Conservation (phyloP, 116 monocot genomes). For the Phalaenopsis hybrid region DNA sequence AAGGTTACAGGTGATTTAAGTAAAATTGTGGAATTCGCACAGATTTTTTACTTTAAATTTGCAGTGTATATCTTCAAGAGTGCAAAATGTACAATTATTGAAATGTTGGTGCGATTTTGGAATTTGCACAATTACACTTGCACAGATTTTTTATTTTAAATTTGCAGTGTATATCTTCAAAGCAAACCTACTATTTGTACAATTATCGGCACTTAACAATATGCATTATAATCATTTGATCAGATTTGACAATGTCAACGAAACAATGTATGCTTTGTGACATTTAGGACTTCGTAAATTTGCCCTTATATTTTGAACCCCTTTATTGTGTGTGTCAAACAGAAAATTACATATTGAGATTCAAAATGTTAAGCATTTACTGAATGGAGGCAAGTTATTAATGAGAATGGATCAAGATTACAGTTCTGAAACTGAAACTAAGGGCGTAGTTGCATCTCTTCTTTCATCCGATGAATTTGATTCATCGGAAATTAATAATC, state of each 20-base stretch:
- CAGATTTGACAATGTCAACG: conserved; percentile 87
- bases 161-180: too few species aligned
- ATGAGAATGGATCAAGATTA: conserved; percentile 36
- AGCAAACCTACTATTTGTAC: conserved; percentile 55
- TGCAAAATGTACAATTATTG: neutral
- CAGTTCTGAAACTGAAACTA: conserved; percentile 91
- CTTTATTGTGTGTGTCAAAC: conserved; percentile 14
- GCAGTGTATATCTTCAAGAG: neutral
- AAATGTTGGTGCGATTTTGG: too few species aligned
- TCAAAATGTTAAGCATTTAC: conserved; percentile 39
- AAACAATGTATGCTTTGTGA: conserved; percentile 53
- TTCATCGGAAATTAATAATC: conserved; percentile 18
- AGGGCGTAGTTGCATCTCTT: conserved; percentile 44
- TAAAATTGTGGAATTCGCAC: neutral
- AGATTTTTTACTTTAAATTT: neutral
- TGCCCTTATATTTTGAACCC: neutral
- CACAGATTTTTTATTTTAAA: too few species aligned
- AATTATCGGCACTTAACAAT: conserved; percentile 80
- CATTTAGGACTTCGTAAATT: neutral
- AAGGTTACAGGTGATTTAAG: conserved; percentile 68
- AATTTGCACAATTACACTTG: conserved; percentile 22
- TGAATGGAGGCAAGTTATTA: conserved; percentile 33
- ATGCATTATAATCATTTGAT: conserved; percentile 99
- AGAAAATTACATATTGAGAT: conserved; percentile 82
- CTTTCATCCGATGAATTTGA: conserved; percentile 10